phyloP scores from a whole-genome alignment of 176 grass and related monocot genomes.

The Ampelocalamus luodianensis region DNA sequence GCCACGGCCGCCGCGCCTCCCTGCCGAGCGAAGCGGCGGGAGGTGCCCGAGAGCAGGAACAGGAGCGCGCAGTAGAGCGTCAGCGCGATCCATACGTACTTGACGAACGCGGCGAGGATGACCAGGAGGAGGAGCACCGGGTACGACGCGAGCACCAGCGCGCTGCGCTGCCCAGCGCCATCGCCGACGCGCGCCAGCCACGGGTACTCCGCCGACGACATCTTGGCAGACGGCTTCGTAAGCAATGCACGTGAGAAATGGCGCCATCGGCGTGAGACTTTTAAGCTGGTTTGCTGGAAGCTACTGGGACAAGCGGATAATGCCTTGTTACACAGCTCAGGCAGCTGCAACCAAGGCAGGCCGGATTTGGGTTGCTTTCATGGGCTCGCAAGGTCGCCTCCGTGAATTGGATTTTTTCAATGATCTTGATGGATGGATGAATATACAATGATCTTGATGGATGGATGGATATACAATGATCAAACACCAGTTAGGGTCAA shows the following conservation, averaged over 20 bases:
- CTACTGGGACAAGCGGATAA: not conserved
- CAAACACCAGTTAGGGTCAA: not conserved
- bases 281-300: not conserved
- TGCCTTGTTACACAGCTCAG: slow-evolving; percentile 29
- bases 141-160: slow-evolving; percentile 50
- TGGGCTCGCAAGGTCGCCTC: not conserved
- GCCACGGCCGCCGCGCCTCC: not conserved
- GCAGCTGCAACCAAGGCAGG: slow-evolving; percentile 43
- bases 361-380: not conserved
- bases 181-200: slow-evolving; percentile 13
- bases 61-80: slow-evolving; percentile 44
- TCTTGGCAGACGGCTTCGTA: not conserved
- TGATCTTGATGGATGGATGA: not conserved
- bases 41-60: slow-evolving; percentile 6
- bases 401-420: not conserved
- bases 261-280: not conserved
- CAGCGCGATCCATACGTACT: slow-evolving; percentile 51
- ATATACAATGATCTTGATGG: not conserved
- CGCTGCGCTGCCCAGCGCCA: slow-evolving; percentile 15
- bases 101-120: slow-evolving; percentile 49
- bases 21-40: not conserved
- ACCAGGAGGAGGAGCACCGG: slow-evolving; percentile 46
- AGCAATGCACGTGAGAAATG: not conserved
- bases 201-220: slow-evolving; percentile 16
- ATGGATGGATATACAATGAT: not conserved